Conservation (phyloP, 768 basidiomycete species). For the Leccinum subgranulosum region DNA sequence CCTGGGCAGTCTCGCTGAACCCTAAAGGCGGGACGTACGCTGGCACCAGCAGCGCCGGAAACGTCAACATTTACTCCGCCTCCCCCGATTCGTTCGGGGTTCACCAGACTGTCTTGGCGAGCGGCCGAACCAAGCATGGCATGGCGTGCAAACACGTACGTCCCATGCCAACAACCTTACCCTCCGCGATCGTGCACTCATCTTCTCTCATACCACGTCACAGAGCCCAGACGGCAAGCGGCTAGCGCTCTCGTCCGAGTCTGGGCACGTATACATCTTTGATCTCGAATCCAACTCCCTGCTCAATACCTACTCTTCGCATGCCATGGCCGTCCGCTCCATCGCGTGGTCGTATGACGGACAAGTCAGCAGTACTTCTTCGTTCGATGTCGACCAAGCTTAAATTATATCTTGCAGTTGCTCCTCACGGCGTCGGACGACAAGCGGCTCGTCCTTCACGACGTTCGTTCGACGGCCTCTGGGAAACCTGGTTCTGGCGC, state of each 20-base stretch:
- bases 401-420: slow-evolving; percentile 45
- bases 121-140: slow-evolving; percentile 74
- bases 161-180: slow-evolving; percentile 10
- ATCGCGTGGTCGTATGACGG: slow-evolving; percentile 89
- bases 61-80: slow-evolving; percentile 71
- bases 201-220: not conserved
- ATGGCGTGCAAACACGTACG: slow-evolving; percentile 70
- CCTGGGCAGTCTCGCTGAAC: slow-evolving; percentile 83
- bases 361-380: slow-evolving; percentile 51
- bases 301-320: slow-evolving; percentile 72
- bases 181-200: not conserved
- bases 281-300: slow-evolving; percentile 71
- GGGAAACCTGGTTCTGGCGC: slow-evolving; percentile 65
- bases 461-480: slow-evolving; percentile 69
- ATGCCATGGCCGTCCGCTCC: slow-evolving; percentile 87
- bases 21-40: slow-evolving; percentile 73
- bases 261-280: slow-evolving; percentile 85
- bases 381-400: not conserved
- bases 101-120: slow-evolving; percentile 53
- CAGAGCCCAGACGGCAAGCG: slow-evolving; percentile 88
- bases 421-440: slow-evolving; percentile 91
- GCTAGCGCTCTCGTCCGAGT: slow-evolving; percentile 79
- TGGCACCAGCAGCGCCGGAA: slow-evolving; percentile 69
- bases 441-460: slow-evolving; percentile 86
- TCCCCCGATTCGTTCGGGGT: slow-evolving; percentile 64